These are phyloP conservation scores for Globisporangium perplexum DNA, from an alignment of 352 stramenopile genomes.

Conservation along the genomic window DNA sequence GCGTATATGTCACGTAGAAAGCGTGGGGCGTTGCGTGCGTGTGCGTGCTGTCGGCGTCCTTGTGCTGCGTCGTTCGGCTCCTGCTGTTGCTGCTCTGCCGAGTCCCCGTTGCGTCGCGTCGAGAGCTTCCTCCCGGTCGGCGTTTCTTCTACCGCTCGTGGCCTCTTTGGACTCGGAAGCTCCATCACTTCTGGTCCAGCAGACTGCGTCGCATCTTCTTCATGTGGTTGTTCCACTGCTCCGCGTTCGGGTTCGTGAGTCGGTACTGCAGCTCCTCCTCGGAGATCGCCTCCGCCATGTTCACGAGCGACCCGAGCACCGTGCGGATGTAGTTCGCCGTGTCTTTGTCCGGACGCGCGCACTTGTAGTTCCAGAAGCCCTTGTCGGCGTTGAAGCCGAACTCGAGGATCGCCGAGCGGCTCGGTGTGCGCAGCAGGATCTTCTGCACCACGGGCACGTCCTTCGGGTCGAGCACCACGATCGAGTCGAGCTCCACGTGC, in stretches of 20 bases:
- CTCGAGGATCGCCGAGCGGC: constrained; percentile 70
- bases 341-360: constrained; percentile 85
- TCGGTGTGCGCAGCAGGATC: constrained; percentile 49
- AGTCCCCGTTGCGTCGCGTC: no score
- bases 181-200: constrained; percentile 40
- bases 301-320: constrained; percentile 85
- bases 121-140: no score
- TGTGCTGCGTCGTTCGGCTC: not conserved
- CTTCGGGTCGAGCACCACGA: constrained; percentile 75
- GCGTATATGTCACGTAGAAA: constrained; percentile 3
- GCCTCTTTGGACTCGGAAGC: no score
- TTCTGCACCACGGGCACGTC: constrained; percentile 65
- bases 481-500: constrained; percentile 78
- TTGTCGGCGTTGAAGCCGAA: constrained; percentile 85
- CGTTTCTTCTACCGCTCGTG: no score
- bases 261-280: constrained; percentile 89
- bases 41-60: constrained; percentile 19
- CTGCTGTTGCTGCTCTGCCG: no score
- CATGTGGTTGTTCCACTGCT: constrained; percentile 82
- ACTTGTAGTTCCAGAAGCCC: constrained; percentile 89
- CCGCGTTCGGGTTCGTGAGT: constrained; percentile 61
- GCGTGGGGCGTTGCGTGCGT: not conserved
- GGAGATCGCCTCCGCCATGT: constrained; percentile 88
- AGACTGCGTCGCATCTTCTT: constrained; percentile 68
- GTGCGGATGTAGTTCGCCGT: constrained; percentile 88